Evolutionary conservation across 2,329 filamentous ascomycete species (phyloP).

Genomic region (Diaporthe ampelina): DNA sequence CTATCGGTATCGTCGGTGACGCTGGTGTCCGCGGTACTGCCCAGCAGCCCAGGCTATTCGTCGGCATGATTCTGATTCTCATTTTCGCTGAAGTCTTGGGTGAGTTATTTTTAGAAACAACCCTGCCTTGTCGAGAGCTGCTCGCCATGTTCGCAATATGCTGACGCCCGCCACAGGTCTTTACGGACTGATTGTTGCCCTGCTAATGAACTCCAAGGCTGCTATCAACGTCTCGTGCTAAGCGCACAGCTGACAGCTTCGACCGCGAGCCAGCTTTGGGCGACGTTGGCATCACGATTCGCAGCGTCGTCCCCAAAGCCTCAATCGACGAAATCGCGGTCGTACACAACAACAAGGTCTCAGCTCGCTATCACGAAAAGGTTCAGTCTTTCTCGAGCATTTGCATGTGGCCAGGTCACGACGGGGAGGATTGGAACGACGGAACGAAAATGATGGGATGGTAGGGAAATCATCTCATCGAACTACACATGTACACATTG

Average conservation of each 20-base stretch:
- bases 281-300: slow-evolving; percentile 33
- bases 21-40: slow-evolving; percentile 90
- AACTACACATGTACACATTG: slow-evolving; percentile 65
- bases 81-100: slow-evolving; percentile 99
- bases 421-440: slow-evolving; percentile 30
- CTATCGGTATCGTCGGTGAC: slow-evolving; percentile 90
- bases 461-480: slow-evolving; percentile 35
- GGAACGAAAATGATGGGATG: slow-evolving; percentile 45
- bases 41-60: slow-evolving; percentile 88
- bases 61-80: slow-evolving; percentile 98
- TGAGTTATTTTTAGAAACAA: slow-evolving; percentile 58
- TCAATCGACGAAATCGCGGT: slow-evolving; percentile 45
- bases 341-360: slow-evolving; percentile 45
- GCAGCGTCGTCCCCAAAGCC: slow-evolving; percentile 38
- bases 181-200: slow-evolving; percentile 97
- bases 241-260: slow-evolving; percentile 45
- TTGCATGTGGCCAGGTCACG: slow-evolving; percentile 37
- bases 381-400: slow-evolving; percentile 18
- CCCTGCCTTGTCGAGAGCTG: not conserved
- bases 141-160: slow-evolving; percentile 14
- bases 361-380: slow-evolving; percentile 24
- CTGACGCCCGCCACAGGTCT: slow-evolving; percentile 74
- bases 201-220: slow-evolving; percentile 99
- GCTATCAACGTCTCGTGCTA: slow-evolving; percentile 74
- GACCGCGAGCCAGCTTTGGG: slow-evolving; percentile 40